Base-by-base conservation (phyloP, 495 filamentous ascomycete genomes). In the Penicillium mononematosum region DNA sequence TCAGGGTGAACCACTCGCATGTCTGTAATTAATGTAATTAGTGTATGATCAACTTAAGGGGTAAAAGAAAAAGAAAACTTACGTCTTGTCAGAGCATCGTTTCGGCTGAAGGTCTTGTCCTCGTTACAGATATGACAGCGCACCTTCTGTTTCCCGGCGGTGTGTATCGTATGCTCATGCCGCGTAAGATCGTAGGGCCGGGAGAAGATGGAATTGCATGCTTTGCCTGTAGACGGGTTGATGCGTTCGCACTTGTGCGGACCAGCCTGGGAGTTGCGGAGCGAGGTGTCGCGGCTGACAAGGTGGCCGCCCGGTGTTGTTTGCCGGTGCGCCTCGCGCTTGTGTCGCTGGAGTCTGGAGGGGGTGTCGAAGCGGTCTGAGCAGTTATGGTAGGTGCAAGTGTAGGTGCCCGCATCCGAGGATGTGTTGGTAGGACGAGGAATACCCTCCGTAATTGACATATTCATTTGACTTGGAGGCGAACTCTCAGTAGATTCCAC, bases 101-200 rank as follows among this genome's bases (percentile, higher is more conserved):
- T 92, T 60, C 94, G 83, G 56, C 88, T 93, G 67, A 98, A 97
- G 0, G 90, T 93, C 80, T 98, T 97, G 66, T 97, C 92, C 60
- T 98, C 94, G n/a, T 90, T 92, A 74, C 93, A 98, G 46, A 95
- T 74, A 52, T 92, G 85, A 71, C 93, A 98, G 22, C 91, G 86
- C n/a, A 96, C 92, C 75, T 98, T 98, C 66, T 90, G 85, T 83
- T 96, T 96, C 63, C 86, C 83, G 5, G 87, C 88, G 62, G 96
- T 96, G 79, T 98, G 94, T 62, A 98, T 97, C 11, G 94, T 98
- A 63, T 96, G 93, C 72, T 98, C 94, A 70, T 98, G 94, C 10
- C 94, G 83, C 10, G 94, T 98, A 32, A 98, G 83, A 75, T 98
- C 94, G 82, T 98, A 98, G 32, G 93, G 92, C n/a, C 94, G 82